A percentile compares a stretch with the other conserved stretches of the same genome.
Evolutionary conservation across 345 rosid species (phyloP).

Genomic region (Camelina sativa): DNA sequence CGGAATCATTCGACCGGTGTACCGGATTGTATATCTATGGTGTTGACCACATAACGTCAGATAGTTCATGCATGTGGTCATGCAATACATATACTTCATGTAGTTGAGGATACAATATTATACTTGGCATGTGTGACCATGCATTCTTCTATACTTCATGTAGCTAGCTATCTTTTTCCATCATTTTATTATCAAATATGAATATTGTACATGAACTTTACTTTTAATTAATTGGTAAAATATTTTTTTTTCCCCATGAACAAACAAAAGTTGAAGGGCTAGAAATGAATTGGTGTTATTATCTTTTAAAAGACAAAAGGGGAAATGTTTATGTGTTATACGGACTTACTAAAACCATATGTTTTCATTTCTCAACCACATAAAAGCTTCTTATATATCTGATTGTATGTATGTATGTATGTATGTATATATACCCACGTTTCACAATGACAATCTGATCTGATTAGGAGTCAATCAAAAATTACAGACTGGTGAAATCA

Average conservation of each 20-base stretch:
- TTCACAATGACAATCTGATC: background rate
- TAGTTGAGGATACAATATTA: too few species aligned
- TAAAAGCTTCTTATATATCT: background rate
- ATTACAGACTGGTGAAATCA: background rate
- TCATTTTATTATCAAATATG: background rate
- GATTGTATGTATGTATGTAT: background rate
- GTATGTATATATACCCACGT: background rate
- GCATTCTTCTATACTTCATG: too few species aligned
- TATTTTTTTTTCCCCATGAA: background rate
- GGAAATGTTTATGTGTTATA: background rate
- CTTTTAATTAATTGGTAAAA: background rate
- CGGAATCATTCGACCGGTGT: too few species aligned
- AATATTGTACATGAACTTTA: background rate
- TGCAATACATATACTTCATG: too few species aligned
- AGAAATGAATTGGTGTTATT: background rate
- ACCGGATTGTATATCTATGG: too few species aligned
- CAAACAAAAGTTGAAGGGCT: background rate
- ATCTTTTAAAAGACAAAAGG: too few species aligned
- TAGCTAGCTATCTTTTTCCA: too few species aligned
- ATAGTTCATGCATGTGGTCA: too few species aligned
- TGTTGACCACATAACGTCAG: too few species aligned
- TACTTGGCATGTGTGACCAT: too few species aligned
- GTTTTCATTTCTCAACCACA: slow-evolving; percentile 9
- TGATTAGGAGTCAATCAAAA: background rate
- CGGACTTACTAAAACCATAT: background rate